Conservation (phyloP, 208 protist species). For the Leishmania mexicana region DNA sequence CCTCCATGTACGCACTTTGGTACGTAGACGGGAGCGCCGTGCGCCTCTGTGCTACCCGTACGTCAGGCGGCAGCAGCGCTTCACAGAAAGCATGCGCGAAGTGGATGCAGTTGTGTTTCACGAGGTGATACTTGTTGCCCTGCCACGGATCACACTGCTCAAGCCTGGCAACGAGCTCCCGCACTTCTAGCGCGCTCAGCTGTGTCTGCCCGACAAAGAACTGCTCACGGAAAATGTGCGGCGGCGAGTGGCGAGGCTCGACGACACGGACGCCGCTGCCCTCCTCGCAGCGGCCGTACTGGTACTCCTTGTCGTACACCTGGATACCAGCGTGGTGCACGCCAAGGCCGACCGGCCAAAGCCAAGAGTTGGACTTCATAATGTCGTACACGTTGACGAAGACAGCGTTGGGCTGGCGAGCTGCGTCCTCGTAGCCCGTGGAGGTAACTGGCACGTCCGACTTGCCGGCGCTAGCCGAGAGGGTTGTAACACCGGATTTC, state of each 20-base stretch:
- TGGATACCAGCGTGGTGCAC: conserved; percentile 74
- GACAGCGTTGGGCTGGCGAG: conserved; percentile 49
- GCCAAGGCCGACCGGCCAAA: conserved; percentile 61
- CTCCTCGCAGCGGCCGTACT: conserved; percentile 50
- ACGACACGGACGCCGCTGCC: conserved; percentile 51
- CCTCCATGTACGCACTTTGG: conserved; percentile 30
- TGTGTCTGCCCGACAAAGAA: conserved; percentile 64
- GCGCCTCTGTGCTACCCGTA: conserved; percentile 31
- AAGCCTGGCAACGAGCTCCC: conserved; percentile 33
- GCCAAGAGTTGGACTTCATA: conserved; percentile 37
- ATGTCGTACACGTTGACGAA: conserved; percentile 83
- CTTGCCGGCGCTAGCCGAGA: conserved; percentile 5
- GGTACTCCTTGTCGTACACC: conserved; percentile 71
- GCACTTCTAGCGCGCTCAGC: conserved; percentile 38
- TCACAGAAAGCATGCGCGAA: conserved; percentile 52
- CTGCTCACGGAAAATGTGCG: conserved; percentile 80
- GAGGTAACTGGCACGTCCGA: neutral
- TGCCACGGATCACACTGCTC: conserved; percentile 37
- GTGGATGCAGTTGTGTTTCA: conserved; percentile 78
- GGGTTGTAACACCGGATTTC: neutral
- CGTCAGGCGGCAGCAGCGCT: conserved; percentile 47
- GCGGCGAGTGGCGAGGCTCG: conserved; percentile 42
- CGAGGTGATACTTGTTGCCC: conserved; percentile 59
- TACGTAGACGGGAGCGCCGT: conserved; percentile 11
- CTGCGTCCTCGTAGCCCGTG: neutral